Evolutionary conservation across 1,139 yeast genomes (phyloP).

Genomic region (Saccharomycopsis phalli): DNA sequence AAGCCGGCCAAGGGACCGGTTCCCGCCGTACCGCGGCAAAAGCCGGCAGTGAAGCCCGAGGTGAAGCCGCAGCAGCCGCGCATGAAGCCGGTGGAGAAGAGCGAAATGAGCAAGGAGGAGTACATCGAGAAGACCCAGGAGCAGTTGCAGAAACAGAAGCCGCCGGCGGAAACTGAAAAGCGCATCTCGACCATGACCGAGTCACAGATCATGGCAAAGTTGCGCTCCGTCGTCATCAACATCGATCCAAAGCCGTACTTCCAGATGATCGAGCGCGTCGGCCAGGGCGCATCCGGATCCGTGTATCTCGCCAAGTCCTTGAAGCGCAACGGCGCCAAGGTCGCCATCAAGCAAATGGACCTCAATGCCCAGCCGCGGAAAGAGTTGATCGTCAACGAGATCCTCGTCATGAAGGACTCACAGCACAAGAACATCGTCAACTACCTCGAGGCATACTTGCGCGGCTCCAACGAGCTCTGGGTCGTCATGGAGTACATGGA

Average conservation of each 20-base stretch:
- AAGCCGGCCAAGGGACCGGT: slow-evolving; percentile 13
- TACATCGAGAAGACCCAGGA: slow-evolving; percentile 18
- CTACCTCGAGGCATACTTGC: slow-evolving; percentile 77
- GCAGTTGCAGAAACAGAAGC: slow-evolving; percentile 20
- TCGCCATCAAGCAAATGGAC: slow-evolving; percentile 25
- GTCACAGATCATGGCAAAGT: slow-evolving; percentile 74
- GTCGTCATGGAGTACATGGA: slow-evolving; percentile 96
- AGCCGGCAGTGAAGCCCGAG: slow-evolving; percentile 12
- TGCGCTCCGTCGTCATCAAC: slow-evolving; percentile 74
- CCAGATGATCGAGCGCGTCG: slow-evolving; percentile 87
- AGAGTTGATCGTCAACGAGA: slow-evolving; percentile 89
- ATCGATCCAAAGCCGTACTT: slow-evolving; percentile 81
- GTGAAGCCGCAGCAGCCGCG: slow-evolving; percentile 20
- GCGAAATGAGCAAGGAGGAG: slow-evolving; percentile 19
- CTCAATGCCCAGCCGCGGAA: slow-evolving; percentile 58
- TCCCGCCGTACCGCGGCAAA: slow-evolving; percentile 28
- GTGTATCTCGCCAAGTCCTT: slow-evolving; percentile 81
- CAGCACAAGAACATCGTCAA: slow-evolving; percentile 90
- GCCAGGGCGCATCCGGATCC: slow-evolving; percentile 98
- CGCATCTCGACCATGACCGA: slow-evolving; percentile 71
- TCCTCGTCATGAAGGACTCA: slow-evolving; percentile 89
- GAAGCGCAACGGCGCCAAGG: slow-evolving; percentile 26
- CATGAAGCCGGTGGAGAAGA: slow-evolving; percentile 18
- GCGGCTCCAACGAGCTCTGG: slow-evolving; percentile 64
- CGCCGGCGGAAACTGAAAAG: slow-evolving; percentile 26